A percentile compares a stretch with the other conserved stretches of the same genome.
phyloP scores from a whole-genome alignment of 192 early-diverging fungal genomes.

The Diversispora eburnea region DNA sequence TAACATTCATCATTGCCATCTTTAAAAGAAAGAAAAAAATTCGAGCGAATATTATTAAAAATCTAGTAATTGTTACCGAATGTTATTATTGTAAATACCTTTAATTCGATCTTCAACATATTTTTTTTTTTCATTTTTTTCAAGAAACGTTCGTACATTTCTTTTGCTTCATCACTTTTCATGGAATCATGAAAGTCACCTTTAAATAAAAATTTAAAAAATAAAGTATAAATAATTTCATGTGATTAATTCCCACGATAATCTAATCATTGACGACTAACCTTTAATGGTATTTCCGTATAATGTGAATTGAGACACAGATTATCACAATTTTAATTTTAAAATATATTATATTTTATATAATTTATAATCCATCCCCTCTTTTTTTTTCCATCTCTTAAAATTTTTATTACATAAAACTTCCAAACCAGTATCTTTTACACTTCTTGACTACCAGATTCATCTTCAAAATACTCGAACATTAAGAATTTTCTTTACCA shows the following conservation, averaged over 20 bases:
- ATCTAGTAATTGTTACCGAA: neutral
- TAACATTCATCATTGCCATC: conserved; percentile 97
- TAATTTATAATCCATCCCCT: too few species aligned
- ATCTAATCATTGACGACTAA: conserved; percentile 11
- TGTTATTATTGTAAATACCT: conserved; percentile 48
- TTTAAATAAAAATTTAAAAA: too few species aligned
- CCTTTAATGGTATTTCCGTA: conserved; percentile 79
- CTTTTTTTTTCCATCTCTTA: neutral
- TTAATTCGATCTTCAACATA: conserved; percentile 68
- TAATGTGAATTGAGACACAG: conserved; percentile 90
- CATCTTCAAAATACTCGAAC: conserved; percentile 79
- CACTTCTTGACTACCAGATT: conserved; percentile 75
- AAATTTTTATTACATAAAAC: conserved; percentile 68
- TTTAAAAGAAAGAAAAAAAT: conserved; percentile 24
- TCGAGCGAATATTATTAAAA: neutral
- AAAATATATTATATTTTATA: too few species aligned
- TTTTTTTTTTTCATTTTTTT: conserved; percentile 53
- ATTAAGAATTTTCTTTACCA: conserved; percentile 78
- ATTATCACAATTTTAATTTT: neutral
- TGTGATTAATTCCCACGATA: too few species aligned
- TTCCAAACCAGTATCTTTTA: conserved; percentile 68
- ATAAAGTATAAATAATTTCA: too few species aligned
- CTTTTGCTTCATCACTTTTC: conserved; percentile 62
- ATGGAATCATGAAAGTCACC: conserved; percentile 86
- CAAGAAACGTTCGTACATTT: conserved; percentile 76